phyloP scores from a whole-genome alignment of 768 basidiomycete species.

The Phanerodontia chrysosporium region DNA sequence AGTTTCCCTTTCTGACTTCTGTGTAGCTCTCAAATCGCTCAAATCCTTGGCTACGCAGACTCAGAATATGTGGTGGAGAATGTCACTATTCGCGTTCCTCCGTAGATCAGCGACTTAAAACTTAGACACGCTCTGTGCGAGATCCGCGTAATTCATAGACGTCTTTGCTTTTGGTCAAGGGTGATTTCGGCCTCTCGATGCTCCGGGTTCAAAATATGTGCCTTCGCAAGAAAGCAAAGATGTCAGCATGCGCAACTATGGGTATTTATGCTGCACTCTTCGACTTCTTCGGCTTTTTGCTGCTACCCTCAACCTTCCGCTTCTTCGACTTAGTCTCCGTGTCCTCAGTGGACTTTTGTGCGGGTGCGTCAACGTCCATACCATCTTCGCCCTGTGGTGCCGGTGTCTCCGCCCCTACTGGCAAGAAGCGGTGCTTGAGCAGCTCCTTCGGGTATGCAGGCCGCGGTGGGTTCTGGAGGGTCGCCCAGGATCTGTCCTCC shows the following conservation, averaged over 20 bases:
- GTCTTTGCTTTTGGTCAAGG: too few relatives aligned
- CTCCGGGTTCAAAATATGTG: too few relatives aligned
- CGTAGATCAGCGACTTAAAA: slow-evolving; percentile 27
- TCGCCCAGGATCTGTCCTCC: slow-evolving; percentile 15
- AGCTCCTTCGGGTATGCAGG: slow-evolving; percentile 54
- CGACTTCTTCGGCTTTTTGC: slow-evolving; percentile 29
- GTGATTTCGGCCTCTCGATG: too few relatives aligned
- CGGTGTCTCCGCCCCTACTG: slow-evolving; percentile 48
- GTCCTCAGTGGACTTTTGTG: slow-evolving; percentile 20
- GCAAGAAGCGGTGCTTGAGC: slow-evolving; percentile 60
- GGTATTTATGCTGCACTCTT: slow-evolving; percentile 24
- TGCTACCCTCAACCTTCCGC: slow-evolving; percentile 8
- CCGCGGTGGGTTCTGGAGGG: slow-evolving; percentile 50
- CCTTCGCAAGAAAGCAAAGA: not conserved
- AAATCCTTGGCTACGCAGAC: slow-evolving; percentile 88
- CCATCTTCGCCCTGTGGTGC: slow-evolving; percentile 22
- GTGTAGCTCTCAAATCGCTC: slow-evolving; percentile 73
- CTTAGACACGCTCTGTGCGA: too few relatives aligned
- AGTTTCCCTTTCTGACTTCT: too few relatives aligned
- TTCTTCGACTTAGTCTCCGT: slow-evolving; percentile 5
- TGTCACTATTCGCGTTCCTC: slow-evolving; percentile 70
- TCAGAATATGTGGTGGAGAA: slow-evolving; percentile 97
- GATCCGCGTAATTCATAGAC: too few relatives aligned
- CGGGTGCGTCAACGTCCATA: slow-evolving; percentile 23
- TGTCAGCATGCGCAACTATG: not conserved